Evolutionary conservation across 2,329 filamentous ascomycete species (phyloP).

Genomic region (Fusarium xyrophilum): DNA sequence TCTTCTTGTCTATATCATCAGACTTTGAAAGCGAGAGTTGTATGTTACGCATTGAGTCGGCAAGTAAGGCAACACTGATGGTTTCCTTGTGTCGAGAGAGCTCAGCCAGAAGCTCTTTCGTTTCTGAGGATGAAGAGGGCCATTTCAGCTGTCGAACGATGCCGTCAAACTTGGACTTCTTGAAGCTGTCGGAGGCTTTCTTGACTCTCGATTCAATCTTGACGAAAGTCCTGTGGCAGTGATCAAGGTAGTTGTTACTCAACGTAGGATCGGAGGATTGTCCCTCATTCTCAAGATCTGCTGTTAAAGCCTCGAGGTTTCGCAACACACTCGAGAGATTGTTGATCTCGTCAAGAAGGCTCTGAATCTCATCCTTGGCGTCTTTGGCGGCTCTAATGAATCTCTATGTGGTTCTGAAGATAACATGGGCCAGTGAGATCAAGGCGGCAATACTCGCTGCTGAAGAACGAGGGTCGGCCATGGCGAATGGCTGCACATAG

Average conservation of each 20-base stretch:
- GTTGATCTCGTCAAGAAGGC: slow-evolving; percentile 3
- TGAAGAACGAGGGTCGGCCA: slow-evolving; percentile 13
- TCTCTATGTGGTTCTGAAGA: not conserved
- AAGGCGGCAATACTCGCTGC: slow-evolving; percentile 5
- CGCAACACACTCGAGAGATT: not conserved
- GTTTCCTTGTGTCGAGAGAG: slow-evolving; percentile 22
- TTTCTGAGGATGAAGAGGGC: slow-evolving; percentile 20
- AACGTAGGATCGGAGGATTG: not conserved
- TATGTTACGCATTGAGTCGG: slow-evolving; percentile 19
- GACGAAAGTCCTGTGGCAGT: not conserved
- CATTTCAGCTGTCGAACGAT: slow-evolving; percentile 17
- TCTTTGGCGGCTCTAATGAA: slow-evolving; percentile 1
- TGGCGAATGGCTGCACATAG: not conserved
- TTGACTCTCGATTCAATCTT: not conserved
- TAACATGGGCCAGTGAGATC: not conserved
- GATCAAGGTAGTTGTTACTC: not conserved
- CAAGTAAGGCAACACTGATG: slow-evolving; percentile 1
- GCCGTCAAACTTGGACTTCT: fast-evolving
- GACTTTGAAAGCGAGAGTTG: not conserved
- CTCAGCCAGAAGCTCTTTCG: not conserved
- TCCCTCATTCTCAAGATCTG: not conserved
- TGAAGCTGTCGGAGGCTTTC: not conserved
- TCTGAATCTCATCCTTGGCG: not conserved
- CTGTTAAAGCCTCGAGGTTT: not conserved
- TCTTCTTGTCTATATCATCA: not conserved